These are phyloP conservation scores for Begonia fuchsioides DNA, from an alignment of 306 rosid genomes.

Conservation along the genomic window DNA sequence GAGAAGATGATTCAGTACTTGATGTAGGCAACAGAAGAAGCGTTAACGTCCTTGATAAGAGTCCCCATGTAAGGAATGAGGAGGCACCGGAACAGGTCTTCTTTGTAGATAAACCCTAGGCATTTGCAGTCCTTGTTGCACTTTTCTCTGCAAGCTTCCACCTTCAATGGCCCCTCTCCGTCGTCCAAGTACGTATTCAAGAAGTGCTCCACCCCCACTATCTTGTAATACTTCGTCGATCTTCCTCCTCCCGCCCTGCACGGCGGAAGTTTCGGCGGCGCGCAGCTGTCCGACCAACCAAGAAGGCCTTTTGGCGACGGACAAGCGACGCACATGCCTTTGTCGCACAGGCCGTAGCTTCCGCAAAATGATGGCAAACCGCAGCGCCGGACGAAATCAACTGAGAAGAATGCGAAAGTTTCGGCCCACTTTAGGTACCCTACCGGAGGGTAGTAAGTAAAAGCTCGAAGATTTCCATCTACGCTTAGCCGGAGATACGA, in stretches of 20 bases:
- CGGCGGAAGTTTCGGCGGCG: conserved; percentile 16
- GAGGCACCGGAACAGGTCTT: conserved; percentile 15
- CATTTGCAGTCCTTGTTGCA: conserved; percentile 24
- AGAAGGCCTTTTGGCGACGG: conserved; percentile 18
- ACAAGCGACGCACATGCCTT: conserved; percentile 21
- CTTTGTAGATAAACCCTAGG: conserved; percentile 14
- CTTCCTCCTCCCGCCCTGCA: conserved; percentile 3
- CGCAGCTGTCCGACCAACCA: conserved; percentile 23
- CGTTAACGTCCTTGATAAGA: conserved; percentile 12
- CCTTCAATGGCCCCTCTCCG: conserved; percentile 18
- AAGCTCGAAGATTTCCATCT: conserved; percentile 21
- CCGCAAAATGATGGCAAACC: conserved; percentile 24
- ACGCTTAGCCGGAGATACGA: conserved; percentile 16
- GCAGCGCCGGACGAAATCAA: conserved; percentile 18
- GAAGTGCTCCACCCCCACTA: conserved; percentile 19
- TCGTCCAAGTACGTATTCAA: conserved; percentile 8
- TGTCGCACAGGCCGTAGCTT: conserved; percentile 12
- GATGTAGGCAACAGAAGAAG: conserved; percentile 13
- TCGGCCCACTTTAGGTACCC: conserved; percentile 16
- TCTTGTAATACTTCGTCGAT: conserved; percentile 10
- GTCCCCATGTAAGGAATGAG: conserved; percentile 20
- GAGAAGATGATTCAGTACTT: conserved; percentile 4
- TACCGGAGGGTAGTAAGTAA: conserved; percentile 10
- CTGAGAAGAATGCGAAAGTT: conserved; percentile 18
- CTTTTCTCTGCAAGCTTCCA: conserved; percentile 13